Base-by-base conservation (phyloP, 768 basidiomycete species). In the Neoboletus subvelutipes region DNA sequence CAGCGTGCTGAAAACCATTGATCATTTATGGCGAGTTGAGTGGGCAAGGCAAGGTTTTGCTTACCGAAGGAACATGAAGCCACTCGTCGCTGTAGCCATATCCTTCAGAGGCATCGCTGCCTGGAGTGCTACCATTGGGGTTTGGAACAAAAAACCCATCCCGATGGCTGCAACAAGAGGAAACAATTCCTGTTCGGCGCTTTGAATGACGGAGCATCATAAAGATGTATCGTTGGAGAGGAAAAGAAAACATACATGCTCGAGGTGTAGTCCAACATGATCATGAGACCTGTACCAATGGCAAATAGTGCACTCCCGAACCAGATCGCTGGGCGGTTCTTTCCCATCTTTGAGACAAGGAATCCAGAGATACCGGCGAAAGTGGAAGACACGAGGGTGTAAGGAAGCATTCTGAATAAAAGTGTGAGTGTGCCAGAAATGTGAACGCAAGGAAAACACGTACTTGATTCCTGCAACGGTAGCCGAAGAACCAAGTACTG, bases 21-120 rank as follows among this genome's bases (percentile, higher is more conserved):
- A 13, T 47, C n/a, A 31, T 31, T 15, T 15, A 10, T 6, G 28
- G 31, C 60, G 42, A 45, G 11, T 52, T 18, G 47, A 49, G 39
- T 17, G 11, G 33, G 31, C 7, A 42, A n/a, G 5, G 0, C 2
- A 15, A 12, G 1, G 3, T 41, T 7, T 34, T 13, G 15, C 45
- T 31, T 66, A 84, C 82, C 86, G 78, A 59, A 92, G 74, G 64
- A 94, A 85, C n/a, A 81, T 82, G 61, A 86, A 87, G 0, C 87
- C 83, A 0, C 80, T 75, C 0, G 90, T 89, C 52, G 82, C 85
- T 4, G 90, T 90, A 1, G 90, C 89, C 88, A 92, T 91, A 61
- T 91, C 88, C 62, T 83, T 85, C 29, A 89, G 67, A 1, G 90
- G 90, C 90, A 92, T 92, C 2, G 90, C 85, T 4, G 88, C 87